phyloP scores from a whole-genome alignment of 2,329 filamentous ascomycete species.

The Fusarium keratoplasticum region DNA sequence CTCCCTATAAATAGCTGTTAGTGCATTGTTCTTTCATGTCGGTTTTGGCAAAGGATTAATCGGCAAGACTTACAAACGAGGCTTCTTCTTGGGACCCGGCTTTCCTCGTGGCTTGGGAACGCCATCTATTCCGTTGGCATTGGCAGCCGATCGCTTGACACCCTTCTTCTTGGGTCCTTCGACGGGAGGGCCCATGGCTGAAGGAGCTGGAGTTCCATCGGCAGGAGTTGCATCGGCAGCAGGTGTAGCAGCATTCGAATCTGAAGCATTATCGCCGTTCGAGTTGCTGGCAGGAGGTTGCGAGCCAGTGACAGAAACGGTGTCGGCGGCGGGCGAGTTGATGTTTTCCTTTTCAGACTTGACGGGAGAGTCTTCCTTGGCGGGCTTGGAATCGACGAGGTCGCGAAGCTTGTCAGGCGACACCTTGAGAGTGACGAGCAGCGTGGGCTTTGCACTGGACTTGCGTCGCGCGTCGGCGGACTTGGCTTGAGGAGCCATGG shows the following conservation, averaged over 20 bases:
- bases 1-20: slow-evolving; percentile 60
- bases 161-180: slow-evolving; percentile 81
- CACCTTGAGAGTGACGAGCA: slow-evolving; percentile 66
- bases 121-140: slow-evolving; percentile 72
- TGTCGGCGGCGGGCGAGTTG: slow-evolving; percentile 58
- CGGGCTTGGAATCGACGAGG: slow-evolving; percentile 58
- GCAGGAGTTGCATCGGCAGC: slow-evolving; percentile 61
- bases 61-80: slow-evolving; percentile 79
- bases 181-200: slow-evolving; percentile 69
- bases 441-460: slow-evolving; percentile 50
- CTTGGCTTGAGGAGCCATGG: slow-evolving; percentile 52
- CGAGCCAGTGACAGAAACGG: slow-evolving; percentile 50
- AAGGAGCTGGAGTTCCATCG: slow-evolving; percentile 64
- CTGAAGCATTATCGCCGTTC: slow-evolving; percentile 67
- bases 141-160: slow-evolving; percentile 75
- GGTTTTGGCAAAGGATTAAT: neutral
- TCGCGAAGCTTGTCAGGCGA: slow-evolving; percentile 62
- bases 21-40: slow-evolving; percentile 17
- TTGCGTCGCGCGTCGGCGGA: slow-evolving; percentile 52
- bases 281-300: slow-evolving; percentile 51
- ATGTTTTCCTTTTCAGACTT: slow-evolving; percentile 52
- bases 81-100: slow-evolving; percentile 97
- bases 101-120: slow-evolving; percentile 81
- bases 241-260: slow-evolving; percentile 71
- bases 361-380: slow-evolving; percentile 58